Percentiles rank a stretch among this genome's conserved stretches.
Conservation (phyloP, 73 alveolate species). For the Blepharisma japonicum region DNA sequence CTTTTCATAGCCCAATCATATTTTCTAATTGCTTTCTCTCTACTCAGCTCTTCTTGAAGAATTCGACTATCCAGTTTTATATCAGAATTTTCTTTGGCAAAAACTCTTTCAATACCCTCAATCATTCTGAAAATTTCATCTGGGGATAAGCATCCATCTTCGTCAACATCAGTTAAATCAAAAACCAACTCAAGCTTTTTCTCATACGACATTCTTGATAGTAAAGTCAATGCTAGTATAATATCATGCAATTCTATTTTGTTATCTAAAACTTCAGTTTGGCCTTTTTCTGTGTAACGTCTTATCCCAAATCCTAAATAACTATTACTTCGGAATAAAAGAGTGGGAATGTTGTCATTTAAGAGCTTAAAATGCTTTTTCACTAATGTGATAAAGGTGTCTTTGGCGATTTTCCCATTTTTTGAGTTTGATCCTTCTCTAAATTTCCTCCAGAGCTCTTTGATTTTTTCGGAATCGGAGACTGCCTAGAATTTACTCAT, state of each 20-base stretch:
- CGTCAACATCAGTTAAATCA: conserved; percentile 29
- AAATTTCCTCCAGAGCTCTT: not conserved
- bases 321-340: not conserved
- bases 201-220: conserved; percentile 16
- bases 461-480: not conserved
- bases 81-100: conserved; percentile 24
- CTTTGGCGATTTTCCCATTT: conserved; percentile 20
- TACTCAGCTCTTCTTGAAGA: not conserved
- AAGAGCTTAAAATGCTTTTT: not conserved
- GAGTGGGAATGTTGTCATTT: conserved; percentile 6
- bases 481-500: not conserved
- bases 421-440: conserved; percentile 29
- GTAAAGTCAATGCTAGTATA: conserved; percentile 20
- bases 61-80: not conserved
- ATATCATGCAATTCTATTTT: conserved; percentile 31
- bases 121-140: conserved; percentile 15
- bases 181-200: conserved; percentile 11
- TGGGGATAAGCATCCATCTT: conserved; percentile 34
- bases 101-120: conserved; percentile 29
- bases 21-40: conserved; percentile 16
- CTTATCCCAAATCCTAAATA: conserved; percentile 11
- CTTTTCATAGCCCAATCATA: conserved; percentile 12
- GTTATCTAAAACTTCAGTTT: not conserved
- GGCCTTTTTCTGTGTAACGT: conserved; percentile 8
- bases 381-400: not conserved